Conservation (phyloP, 352 stramenopile species). For the Elongisporangium undulatum region DNA sequence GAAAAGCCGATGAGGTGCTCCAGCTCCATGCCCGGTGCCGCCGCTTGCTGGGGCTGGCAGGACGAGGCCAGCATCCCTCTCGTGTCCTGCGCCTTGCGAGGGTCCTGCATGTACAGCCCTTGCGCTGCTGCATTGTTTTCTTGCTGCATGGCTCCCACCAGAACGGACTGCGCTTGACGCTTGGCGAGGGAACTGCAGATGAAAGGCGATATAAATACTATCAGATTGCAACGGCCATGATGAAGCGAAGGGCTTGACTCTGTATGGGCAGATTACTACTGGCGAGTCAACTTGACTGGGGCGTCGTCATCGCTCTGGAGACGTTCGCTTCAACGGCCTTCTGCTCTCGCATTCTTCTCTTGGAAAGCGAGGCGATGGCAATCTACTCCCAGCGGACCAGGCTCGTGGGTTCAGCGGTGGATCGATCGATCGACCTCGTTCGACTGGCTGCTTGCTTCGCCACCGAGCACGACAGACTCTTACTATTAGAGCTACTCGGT, state of each 20-base stretch:
- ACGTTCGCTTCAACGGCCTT: no score
- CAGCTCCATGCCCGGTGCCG: slow-evolving; percentile 61
- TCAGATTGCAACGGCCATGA: background rate
- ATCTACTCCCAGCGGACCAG: background rate
- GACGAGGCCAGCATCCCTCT: background rate
- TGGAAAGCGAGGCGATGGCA: background rate
- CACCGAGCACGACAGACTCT: background rate
- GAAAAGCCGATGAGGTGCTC: slow-evolving; percentile 93
- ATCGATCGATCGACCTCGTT: background rate
- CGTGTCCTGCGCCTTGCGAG: background rate
- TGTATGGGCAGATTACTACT: no score
- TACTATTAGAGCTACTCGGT: background rate
- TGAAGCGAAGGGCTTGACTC: background rate
- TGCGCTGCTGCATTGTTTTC: background rate
- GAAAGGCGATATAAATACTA: background rate
- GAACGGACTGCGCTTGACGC: no score
- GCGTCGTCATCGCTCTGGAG: no score
- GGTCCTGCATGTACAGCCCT: background rate
- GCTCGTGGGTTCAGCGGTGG: background rate
- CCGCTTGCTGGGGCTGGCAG: background rate
- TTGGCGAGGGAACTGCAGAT: background rate
- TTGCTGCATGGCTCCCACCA: background rate
- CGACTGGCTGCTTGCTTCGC: background rate
- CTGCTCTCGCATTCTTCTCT: background rate
- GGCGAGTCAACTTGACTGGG: background rate